Evolutionary conservation across 129 eudicot genomes (phyloP).

Genomic region (Flaveria brownii): DNA sequence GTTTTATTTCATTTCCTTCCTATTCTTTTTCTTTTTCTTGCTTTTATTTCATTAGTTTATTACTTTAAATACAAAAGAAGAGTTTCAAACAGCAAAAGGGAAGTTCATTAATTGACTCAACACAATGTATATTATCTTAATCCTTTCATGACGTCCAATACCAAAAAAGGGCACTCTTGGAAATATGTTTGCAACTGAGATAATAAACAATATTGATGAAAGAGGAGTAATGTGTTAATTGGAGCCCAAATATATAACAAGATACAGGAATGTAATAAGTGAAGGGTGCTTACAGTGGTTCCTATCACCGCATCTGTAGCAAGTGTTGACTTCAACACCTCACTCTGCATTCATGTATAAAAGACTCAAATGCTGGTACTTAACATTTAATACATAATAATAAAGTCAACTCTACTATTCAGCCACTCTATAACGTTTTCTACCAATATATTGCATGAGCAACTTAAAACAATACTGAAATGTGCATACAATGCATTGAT

Average conservation of each 20-base stretch:
- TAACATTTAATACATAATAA: background rate
- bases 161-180: background rate
- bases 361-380: background rate
- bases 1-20: background rate
- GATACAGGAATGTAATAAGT: slow-evolving; percentile 3
- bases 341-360: slow-evolving; percentile 45
- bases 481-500: slow-evolving; percentile 5
- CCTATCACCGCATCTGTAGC: slow-evolving; percentile 99
- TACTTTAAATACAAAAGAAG: background rate
- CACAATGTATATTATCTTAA: background rate
- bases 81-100: background rate
- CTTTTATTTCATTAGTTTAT: background rate
- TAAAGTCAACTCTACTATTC: slow-evolving; percentile 1
- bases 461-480: background rate
- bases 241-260: slow-evolving; percentile 1
- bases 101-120: background rate
- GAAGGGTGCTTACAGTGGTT: slow-evolving; percentile 57
- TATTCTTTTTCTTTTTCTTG: background rate
- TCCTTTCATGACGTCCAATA: background rate
- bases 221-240: background rate
- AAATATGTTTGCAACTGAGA: slow-evolving; percentile 6
- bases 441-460: slow-evolving; percentile 13
- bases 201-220: background rate
- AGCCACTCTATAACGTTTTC: slow-evolving; percentile 1
- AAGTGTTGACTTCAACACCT: slow-evolving; percentile 94